A percentile compares a stretch with the other conserved stretches of the same genome.
These are phyloP conservation scores for Populus davidiana DNA, from an alignment of 345 rosid species.

Conservation along the genomic window DNA sequence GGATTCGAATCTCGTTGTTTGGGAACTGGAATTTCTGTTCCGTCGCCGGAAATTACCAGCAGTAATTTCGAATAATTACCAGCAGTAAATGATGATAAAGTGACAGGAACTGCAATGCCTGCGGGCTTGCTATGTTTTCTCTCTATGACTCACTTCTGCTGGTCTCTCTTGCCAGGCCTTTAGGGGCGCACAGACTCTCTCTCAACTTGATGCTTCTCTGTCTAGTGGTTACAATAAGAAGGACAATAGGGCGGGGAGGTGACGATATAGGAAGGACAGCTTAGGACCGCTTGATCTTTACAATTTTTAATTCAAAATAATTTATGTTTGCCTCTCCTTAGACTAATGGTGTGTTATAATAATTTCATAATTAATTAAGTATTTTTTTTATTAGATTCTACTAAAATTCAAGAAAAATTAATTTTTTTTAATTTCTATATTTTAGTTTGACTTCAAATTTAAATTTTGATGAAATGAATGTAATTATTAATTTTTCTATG, in stretches of 20 bases:
- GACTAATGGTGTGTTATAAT: neutral
- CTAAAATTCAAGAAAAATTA: neutral
- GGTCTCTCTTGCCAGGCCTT: constrained; percentile 19
- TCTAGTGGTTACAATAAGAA: constrained; percentile 7
- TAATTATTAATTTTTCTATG: neutral
- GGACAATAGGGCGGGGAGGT: neutral
- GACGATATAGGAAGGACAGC: neutral
- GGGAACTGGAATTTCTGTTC: constrained; percentile 71
- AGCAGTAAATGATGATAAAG: neutral
- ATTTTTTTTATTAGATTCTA: neutral
- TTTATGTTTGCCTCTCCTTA: neutral
- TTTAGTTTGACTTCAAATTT: neutral
- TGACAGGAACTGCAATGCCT: constrained; percentile 17
- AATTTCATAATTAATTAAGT: neutral
- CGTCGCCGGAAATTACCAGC: constrained; percentile 26
- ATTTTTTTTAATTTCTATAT: neutral
- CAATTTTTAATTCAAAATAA: neutral
- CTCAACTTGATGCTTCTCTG: constrained; percentile 13
- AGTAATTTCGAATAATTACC: neutral
- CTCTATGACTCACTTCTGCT: constrained; percentile 5
- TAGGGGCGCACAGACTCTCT: neutral
- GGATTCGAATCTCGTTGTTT: constrained; percentile 87
- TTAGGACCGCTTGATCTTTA: constrained; percentile 9
- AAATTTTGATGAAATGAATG: neutral
- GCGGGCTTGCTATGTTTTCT: constrained; percentile 9